Conservation (phyloP, 2,329 filamentous ascomycete genomes). For the Byssothecium circinans region DNA sequence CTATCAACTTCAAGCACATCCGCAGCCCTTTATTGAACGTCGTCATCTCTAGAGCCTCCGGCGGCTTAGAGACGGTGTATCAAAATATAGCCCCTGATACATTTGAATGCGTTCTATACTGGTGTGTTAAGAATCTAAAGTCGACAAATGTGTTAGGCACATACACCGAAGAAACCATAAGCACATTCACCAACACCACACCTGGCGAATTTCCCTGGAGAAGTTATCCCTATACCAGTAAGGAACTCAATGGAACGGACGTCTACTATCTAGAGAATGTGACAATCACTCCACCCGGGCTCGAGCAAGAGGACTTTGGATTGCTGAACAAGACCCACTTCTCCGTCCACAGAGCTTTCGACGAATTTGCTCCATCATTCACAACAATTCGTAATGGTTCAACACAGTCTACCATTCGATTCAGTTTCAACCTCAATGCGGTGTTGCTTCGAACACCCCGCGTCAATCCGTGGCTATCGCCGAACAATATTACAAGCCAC, state of each 20-base stretch:
- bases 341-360: constrained; percentile 2
- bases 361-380: constrained; percentile 16
- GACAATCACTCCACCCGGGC: background rate
- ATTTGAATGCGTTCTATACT: constrained; percentile 25
- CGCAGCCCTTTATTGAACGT: constrained; percentile 12
- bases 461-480: constrained; percentile 21
- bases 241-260: too few species aligned
- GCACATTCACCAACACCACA: constrained; percentile 11
- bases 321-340: constrained; percentile 5
- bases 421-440: too few species aligned
- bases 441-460: background rate
- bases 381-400: background rate
- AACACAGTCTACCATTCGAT: too few species aligned
- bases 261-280: too few species aligned
- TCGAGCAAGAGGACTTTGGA: constrained; percentile 6
- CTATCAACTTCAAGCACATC: constrained; percentile 17
- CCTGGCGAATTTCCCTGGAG: constrained; percentile 12
- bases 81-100: constrained; percentile 8
- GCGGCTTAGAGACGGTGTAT: constrained; percentile 11
- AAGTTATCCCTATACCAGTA: too few species aligned
- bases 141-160: constrained; percentile 17
- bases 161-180: constrained; percentile 18
- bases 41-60: constrained; percentile 4
- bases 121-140: constrained; percentile 25
- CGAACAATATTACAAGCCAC: constrained; percentile 24